Percentiles rank a stretch among this genome's conserved stretches.
Evolutionary conservation across 2,329 filamentous ascomycete genomes (phyloP).

Genomic region (Phyllosticta citriasiana): DNA sequence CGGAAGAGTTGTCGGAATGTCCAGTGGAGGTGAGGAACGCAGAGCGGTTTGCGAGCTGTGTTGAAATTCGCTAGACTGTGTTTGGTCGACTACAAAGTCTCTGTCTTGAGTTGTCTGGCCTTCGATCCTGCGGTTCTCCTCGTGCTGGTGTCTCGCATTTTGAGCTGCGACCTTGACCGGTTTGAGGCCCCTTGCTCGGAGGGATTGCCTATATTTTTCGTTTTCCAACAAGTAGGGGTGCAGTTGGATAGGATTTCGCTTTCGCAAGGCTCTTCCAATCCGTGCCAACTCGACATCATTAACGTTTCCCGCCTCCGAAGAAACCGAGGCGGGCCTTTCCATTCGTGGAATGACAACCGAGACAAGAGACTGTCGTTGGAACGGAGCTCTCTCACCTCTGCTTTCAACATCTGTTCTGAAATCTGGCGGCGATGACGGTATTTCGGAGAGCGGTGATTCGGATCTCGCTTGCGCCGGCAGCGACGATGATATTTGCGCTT

Average conservation of each 20-base stretch:
- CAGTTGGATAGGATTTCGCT: slow-evolving; percentile 38
- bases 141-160: neutral
- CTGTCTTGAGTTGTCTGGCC: slow-evolving; percentile 4
- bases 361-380: neutral
- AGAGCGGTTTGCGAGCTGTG: slow-evolving; percentile 1
- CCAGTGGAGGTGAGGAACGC: neutral
- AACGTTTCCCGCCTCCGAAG: neutral
- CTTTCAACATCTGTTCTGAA: neutral
- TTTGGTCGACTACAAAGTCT: slow-evolving; percentile 5
- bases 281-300: neutral
- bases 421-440: neutral
- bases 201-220: slow-evolving; percentile 33
- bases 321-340: neutral
- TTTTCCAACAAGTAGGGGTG: slow-evolving; percentile 39
- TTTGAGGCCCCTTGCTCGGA: slow-evolving; percentile 33
- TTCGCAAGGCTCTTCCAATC: slow-evolving; percentile 26
- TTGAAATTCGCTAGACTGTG: slow-evolving; percentile 2
- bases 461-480: neutral
- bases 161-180: slow-evolving; percentile 28
- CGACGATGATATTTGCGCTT: neutral
- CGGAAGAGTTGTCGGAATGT: neutral
- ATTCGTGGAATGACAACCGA: neutral
- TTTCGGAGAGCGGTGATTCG: neutral
- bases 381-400: neutral
- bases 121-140: neutral